Conservation (phyloP, 257 asterid genomes). For the Salvia splendens region DNA sequence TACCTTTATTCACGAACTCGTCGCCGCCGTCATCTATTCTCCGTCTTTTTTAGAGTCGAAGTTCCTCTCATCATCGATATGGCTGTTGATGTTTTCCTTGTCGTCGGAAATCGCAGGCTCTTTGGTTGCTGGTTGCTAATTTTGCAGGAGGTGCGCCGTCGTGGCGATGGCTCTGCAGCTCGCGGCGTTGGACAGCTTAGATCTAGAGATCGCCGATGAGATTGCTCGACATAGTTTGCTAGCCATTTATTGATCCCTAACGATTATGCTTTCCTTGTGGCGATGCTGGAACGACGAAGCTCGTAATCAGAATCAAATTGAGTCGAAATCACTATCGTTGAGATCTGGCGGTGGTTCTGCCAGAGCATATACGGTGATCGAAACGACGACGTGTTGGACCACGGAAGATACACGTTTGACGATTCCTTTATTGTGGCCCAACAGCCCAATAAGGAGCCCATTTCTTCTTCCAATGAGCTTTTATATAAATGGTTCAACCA, state of each 20-base stretch:
- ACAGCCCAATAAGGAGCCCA: constrained; percentile 1
- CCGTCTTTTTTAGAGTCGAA: constrained; percentile 14
- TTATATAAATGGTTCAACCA: too few relatives aligned
- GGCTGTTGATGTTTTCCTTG: constrained; percentile 29
- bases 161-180: constrained; percentile 51
- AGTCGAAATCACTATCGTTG: neutral
- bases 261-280: neutral
- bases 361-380: constrained; percentile 13
- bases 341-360: constrained; percentile 9
- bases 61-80: constrained; percentile 35
- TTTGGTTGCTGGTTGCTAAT: constrained; percentile 37
- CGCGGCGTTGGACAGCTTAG: constrained; percentile 32
- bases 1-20: constrained; percentile 43
- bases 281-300: neutral
- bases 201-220: constrained; percentile 39
- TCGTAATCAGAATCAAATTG: neutral
- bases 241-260: constrained; percentile 46
- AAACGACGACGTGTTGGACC: constrained; percentile 35
- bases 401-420: constrained; percentile 21
- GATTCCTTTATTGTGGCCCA: neutral
- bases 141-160: constrained; percentile 45
- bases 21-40: constrained; percentile 33
- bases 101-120: constrained; percentile 32
- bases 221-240: constrained; percentile 47
- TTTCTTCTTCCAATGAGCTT: neutral